These are phyloP conservation scores for Thraustotheca clavata DNA, from an alignment of 352 stramenopile genomes.

Conservation along the genomic window DNA sequence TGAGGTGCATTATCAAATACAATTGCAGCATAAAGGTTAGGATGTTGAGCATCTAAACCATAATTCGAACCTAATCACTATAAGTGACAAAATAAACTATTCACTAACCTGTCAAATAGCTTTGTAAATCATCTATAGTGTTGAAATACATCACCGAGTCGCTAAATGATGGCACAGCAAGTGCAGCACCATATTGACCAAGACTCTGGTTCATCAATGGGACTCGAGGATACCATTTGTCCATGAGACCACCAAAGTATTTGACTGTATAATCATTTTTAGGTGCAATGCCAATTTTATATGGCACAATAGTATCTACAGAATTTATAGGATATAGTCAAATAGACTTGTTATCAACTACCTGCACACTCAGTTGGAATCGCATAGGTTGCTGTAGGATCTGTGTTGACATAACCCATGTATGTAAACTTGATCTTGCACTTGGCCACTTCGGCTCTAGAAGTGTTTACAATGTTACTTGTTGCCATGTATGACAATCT, in stretches of 20 bases:
- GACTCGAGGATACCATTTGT: constrained; percentile 50
- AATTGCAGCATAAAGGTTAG: constrained; percentile 36
- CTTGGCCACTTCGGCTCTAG: not conserved
- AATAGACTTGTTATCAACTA: not conserved
- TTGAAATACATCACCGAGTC: constrained; percentile 34
- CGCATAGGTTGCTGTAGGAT: not conserved
- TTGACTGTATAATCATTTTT: constrained; percentile 52
- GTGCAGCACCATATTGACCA: constrained; percentile 12
- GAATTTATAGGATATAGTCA: not conserved
- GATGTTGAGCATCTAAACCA: constrained; percentile 18
- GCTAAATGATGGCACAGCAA: constrained; percentile 30
- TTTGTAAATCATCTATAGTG: constrained; percentile 25
- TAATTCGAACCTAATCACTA: constrained; percentile 23
- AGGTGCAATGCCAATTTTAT: constrained; percentile 41
- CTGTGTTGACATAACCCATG: constrained; percentile 5
- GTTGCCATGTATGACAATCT: constrained; percentile 26
- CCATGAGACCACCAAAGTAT: constrained; percentile 61
- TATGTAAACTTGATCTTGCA: constrained; percentile 3
- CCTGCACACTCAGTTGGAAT: not conserved
- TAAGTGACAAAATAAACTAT: not conserved
- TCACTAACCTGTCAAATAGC: constrained; percentile 34
- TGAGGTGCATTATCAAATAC: constrained; percentile 33
- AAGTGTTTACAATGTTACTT: not conserved
- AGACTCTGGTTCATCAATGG: constrained; percentile 16
- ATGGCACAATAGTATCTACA: not conserved